Percentiles rank a stretch among this genome's conserved stretches.
Evolutionary conservation across 2,329 filamentous ascomycete genomes (phyloP).

Genomic region (Pseudodiploospora longispora): DNA sequence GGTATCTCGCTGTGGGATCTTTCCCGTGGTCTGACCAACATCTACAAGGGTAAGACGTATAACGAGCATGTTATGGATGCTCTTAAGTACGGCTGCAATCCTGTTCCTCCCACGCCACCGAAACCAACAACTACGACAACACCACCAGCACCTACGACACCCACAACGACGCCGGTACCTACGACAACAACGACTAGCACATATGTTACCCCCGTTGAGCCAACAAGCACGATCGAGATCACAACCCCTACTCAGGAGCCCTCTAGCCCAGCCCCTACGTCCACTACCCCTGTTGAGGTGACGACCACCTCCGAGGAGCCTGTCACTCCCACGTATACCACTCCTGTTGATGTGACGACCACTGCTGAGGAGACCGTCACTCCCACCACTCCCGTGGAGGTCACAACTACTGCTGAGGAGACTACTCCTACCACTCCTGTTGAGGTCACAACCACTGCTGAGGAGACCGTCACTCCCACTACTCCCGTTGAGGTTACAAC

Average conservation of each 20-base stretch:
- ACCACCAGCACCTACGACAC: slow-evolving; percentile 9
- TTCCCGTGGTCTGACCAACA: slow-evolving; percentile 24
- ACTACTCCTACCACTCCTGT: neutral
- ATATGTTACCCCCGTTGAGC: neutral
- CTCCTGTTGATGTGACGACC: slow-evolving; percentile 2
- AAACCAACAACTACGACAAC: slow-evolving; percentile 9
- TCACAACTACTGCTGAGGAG: neutral
- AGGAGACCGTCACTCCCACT: neutral
- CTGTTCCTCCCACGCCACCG: slow-evolving; percentile 17
- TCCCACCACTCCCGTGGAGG: neutral
- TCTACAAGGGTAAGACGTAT: slow-evolving; percentile 26
- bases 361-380: slow-evolving; percentile 1
- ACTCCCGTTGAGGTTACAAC: neutral
- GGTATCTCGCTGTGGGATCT: slow-evolving; percentile 41
- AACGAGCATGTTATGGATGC: slow-evolving; percentile 29
- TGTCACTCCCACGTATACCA: slow-evolving; percentile 6
- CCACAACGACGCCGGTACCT: slow-evolving; percentile 4
- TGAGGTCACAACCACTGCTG: neutral
- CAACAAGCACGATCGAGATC: slow-evolving; percentile 6
- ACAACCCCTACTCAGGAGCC: slow-evolving; percentile 1
- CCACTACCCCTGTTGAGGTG: slow-evolving; percentile 1
- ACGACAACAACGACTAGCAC: slow-evolving; percentile 8
- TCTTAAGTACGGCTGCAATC: slow-evolving; percentile 28
- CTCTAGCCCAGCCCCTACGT: no score
- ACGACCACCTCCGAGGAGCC: slow-evolving; percentile 6